Percentiles rank a stretch among this genome's conserved stretches.
Conservation (phyloP, 2,329 filamentous ascomycete species). For the Chaetomium sp. region DNA sequence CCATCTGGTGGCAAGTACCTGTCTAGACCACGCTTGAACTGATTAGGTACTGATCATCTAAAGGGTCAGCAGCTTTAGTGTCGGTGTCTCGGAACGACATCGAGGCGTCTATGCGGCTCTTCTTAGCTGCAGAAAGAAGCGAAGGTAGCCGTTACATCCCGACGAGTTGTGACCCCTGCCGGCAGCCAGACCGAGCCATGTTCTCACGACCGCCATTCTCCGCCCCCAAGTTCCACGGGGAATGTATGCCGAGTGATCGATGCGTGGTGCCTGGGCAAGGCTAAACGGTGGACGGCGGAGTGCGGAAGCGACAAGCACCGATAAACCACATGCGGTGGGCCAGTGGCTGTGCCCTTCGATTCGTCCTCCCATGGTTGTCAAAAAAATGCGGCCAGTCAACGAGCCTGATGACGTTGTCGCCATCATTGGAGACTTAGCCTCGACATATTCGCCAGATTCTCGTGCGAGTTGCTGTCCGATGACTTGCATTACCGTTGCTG, state of each 20-base stretch:
- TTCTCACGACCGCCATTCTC: not conserved
- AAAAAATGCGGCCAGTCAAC: not conserved
- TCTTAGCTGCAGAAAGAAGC: not conserved
- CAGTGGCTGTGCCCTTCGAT: slow-evolving; percentile 3
- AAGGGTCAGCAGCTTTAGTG: not conserved
- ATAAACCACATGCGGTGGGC: not conserved
- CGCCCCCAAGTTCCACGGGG: not conserved
- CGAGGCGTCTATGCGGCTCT: not conserved
- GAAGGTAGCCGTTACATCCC: not conserved
- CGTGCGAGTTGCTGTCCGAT: slow-evolving; percentile 7
- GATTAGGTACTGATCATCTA: not conserved
- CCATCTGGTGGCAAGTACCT: not conserved
- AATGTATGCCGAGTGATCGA: not conserved
- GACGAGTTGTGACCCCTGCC: not conserved
- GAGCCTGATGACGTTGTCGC: slow-evolving; percentile 23
- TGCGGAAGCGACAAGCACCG: too few species aligned
- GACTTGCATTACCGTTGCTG: slow-evolving; percentile 26
- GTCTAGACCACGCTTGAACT: not conserved
- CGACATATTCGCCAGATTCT: slow-evolving; percentile 15
- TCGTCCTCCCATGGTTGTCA: not conserved
- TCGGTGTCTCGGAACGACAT: slow-evolving; percentile 1
- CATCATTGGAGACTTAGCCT: slow-evolving; percentile 15
- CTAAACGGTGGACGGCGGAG: not conserved
- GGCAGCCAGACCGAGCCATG: not conserved
- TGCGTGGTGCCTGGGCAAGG: not conserved